Percentiles rank a stretch among this genome's conserved stretches.
These are phyloP conservation scores for Vanrija pseudolonga DNA, from an alignment of 1,284 basidiomycete species.

Conservation along the genomic window DNA sequence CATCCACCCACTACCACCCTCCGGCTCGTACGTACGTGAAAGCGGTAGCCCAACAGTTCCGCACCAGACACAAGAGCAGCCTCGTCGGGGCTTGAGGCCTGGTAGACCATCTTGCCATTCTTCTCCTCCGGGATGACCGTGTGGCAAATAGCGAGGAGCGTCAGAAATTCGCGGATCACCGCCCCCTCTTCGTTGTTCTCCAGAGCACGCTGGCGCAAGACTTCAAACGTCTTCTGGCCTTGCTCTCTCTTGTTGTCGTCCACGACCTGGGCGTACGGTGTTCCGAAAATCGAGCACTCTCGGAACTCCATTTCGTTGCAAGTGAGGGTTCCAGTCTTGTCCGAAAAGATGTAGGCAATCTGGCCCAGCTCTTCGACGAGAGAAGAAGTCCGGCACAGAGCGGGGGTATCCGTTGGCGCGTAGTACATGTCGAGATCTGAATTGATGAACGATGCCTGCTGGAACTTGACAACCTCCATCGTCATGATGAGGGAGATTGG, in stretches of 20 bases:
- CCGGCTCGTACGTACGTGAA: slow-evolving; percentile 64
- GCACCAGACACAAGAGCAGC: slow-evolving; percentile 94
- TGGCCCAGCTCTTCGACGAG: slow-evolving; percentile 98
- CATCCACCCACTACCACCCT: not conserved
- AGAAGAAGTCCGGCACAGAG: slow-evolving; percentile 91
- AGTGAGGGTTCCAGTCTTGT: slow-evolving; percentile 97
- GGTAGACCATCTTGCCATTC: slow-evolving; percentile 78
- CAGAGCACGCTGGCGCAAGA: slow-evolving; percentile 31
- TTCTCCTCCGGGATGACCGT: slow-evolving; percentile 96
- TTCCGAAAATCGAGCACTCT: slow-evolving; percentile 82
- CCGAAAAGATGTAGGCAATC: slow-evolving; percentile 92
- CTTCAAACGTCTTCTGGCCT: slow-evolving; percentile 49
- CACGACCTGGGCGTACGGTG: slow-evolving; percentile 81
- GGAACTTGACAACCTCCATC: slow-evolving; percentile 98
- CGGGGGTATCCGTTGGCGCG: slow-evolving; percentile 88
- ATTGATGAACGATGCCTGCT: slow-evolving; percentile 96
- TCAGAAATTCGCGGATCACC: slow-evolving; percentile 78
- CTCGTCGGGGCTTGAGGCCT: slow-evolving; percentile 97
- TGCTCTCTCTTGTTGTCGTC: slow-evolving; percentile 74
- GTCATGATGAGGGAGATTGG: slow-evolving; percentile 99
- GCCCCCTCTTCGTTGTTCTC: slow-evolving; percentile 65
- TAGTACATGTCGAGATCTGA: slow-evolving; percentile 97
- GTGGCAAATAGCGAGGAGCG: slow-evolving; percentile 91
- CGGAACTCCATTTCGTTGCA: slow-evolving; percentile 98
- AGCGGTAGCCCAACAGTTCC: slow-evolving; percentile 86